Base-by-base conservation (phyloP, 805 yeast genomes). In the Suhomyces faveliae region DNA sequence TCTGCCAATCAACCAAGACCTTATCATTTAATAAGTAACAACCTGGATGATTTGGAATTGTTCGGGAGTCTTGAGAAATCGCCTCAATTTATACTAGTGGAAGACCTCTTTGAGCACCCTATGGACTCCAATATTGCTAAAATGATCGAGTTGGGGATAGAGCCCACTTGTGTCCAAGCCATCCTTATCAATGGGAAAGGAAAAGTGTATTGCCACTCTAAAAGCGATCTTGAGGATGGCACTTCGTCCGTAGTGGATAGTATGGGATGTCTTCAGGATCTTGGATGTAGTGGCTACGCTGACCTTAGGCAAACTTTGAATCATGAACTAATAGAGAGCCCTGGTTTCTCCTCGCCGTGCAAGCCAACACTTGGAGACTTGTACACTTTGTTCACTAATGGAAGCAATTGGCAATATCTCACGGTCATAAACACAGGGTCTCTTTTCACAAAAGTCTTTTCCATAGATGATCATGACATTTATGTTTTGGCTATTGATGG, bases 51-150 rank as follows among this genome's bases (percentile, higher is more conserved):
- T 12, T 56, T 71, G 19, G 67, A 57, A 5, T 45, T 60, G 12
- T 55, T 77, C 1, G 41, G 6, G 4, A 45, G 51, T 27, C 52
- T 64, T n/a, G 73, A 68, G 35, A 50, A 49, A 19, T 15, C 24
- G 4, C 71, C 71, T 5, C 38, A 52, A 9, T 40, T 37, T 5
- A 24, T 77, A 13, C 56, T 74, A 17, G 62, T 75, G 3, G 66
- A 65, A 17, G 82, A 78, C 50, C 55, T 62, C 44, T 77, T 76
- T 55, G 70, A 68, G 43, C 61, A 61, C 3, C 47, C 65, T 29
- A 61, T 70, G 41, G 68, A 63, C 15, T 66, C 57, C 10, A 57
- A 73, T 19, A 66, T 67, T 25, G 64, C 71, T 2, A 65, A 64
- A 24, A 64, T 67, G 70, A 54, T 53, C 37, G 55, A 56, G 21